These are phyloP conservation scores for Ascochyta lentis DNA, from an alignment of 2,329 filamentous ascomycete genomes.

Conservation along the genomic window DNA sequence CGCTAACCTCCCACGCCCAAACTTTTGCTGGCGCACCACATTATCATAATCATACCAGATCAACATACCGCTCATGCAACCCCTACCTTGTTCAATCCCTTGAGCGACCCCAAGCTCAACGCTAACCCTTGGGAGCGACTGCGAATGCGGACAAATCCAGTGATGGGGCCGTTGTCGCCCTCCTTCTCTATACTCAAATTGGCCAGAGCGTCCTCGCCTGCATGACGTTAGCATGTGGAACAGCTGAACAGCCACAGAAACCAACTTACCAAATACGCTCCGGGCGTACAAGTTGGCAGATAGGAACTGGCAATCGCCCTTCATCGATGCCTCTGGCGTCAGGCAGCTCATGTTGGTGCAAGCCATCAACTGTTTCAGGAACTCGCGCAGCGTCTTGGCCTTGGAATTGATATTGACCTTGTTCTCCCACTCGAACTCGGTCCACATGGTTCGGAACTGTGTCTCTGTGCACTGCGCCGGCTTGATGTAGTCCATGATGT, in stretches of 20 bases:
- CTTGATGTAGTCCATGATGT: constrained; percentile 99
- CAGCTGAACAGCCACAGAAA: neutral
- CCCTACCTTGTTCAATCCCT: constrained; percentile 74
- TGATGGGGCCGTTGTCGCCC: constrained; percentile 91
- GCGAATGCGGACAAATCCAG: constrained; percentile 96
- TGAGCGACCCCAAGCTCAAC: constrained; percentile 89
- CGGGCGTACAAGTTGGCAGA: constrained; percentile 96
- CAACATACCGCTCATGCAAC: constrained; percentile 26
- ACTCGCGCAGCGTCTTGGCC: constrained; percentile 87
- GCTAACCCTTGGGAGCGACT: constrained; percentile 95
- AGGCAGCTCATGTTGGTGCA: constrained; percentile 99
- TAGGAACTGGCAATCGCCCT: constrained; percentile 97
- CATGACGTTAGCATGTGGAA: constrained; percentile 17
- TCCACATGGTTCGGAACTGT: constrained; percentile 99
- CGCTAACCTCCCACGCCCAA: constrained; percentile 1
- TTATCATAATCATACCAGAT: constrained; percentile 10
- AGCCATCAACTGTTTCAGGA: constrained; percentile 93
- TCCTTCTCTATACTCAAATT: constrained; percentile 99
- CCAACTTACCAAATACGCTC: constrained; percentile 91
- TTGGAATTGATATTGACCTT: constrained; percentile 99
- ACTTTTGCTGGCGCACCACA: constrained; percentile 8
- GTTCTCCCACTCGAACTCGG: constrained; percentile 99
- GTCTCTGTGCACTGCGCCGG: constrained; percentile 96
- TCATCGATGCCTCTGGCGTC: constrained; percentile 93
- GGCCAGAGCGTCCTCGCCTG: constrained; percentile 96